Conservation (phyloP, 1,284 basidiomycete genomes). For the Xerocomus minutiporus region DNA sequence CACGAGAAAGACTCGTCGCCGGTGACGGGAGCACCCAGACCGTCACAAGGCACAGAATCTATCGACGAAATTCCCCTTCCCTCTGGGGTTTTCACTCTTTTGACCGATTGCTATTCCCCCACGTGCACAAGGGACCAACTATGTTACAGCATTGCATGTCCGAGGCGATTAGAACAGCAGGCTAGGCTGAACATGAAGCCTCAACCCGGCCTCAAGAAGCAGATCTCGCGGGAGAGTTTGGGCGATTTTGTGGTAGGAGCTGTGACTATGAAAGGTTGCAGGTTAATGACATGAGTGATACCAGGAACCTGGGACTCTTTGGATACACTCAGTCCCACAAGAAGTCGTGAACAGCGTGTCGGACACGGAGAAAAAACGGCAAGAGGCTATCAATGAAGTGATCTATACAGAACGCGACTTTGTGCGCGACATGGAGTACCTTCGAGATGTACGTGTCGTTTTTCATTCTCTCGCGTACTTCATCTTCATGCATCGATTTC, state of each 20-base stretch:
- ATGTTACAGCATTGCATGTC: slow-evolving; percentile 98
- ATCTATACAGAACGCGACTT: slow-evolving; percentile 99
- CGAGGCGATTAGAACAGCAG: slow-evolving; percentile 90
- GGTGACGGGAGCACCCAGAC: slow-evolving; percentile 34
- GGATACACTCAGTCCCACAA: slow-evolving; percentile 95
- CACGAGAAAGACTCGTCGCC: slow-evolving; percentile 42
- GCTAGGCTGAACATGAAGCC: slow-evolving; percentile 90
- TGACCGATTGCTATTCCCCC: slow-evolving; percentile 97
- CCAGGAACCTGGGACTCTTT: slow-evolving; percentile 87
- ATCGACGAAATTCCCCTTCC: slow-evolving; percentile 75
- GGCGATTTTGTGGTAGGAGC: slow-evolving; percentile 69
- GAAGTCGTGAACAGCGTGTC: slow-evolving; percentile 91
- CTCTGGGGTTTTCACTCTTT: slow-evolving; percentile 92
- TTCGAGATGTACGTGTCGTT: slow-evolving; percentile 74
- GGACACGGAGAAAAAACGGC: slow-evolving; percentile 91
- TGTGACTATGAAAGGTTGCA: not conserved
- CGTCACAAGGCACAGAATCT: slow-evolving; percentile 43
- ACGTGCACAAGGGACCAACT: slow-evolving; percentile 91
- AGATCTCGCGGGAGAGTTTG: slow-evolving; percentile 79
- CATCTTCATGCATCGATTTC: slow-evolving; percentile 6
- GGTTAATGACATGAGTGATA: slow-evolving; percentile 10
- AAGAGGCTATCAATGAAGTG: slow-evolving; percentile 99
- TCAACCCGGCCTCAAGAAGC: slow-evolving; percentile 80
- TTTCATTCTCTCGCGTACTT: not conserved
- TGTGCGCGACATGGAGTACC: slow-evolving; percentile 95